A percentile compares a stretch with the other conserved stretches of the same genome.
Conservation (phyloP, 768 basidiomycete species). For the Tylopilus sp. region DNA sequence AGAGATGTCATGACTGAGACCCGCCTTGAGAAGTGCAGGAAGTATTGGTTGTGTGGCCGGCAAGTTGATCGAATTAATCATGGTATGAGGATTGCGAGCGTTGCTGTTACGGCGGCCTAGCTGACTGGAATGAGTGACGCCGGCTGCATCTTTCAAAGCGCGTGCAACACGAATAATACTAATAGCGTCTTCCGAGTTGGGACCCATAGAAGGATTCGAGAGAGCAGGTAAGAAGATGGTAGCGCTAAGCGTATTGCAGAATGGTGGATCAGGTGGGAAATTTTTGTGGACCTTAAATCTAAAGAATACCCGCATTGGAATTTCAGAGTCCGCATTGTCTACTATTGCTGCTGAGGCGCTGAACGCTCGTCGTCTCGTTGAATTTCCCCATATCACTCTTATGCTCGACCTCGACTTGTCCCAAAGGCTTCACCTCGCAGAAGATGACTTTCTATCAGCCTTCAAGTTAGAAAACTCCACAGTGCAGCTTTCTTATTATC, state of each 20-base stretch:
- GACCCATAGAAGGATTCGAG: not conserved
- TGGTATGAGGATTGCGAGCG: not conserved
- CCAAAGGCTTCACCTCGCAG: not conserved
- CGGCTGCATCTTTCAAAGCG: not conserved
- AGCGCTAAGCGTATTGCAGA: too few species aligned
- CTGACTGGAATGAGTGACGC: not conserved
- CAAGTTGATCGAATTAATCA: not conserved
- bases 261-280: too few species aligned
- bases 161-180: not conserved
- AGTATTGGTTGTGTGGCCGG: not conserved
- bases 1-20: not conserved
- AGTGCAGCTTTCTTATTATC: conserved; percentile 1
- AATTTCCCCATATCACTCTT: not conserved
- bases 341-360: too few species aligned
- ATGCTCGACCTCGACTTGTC: conserved; percentile 4
- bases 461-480: too few species aligned
- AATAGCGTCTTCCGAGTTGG: not conserved
- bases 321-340: conserved; percentile 18
- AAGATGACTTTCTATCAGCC: not conserved
- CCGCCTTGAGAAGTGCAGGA: not conserved
- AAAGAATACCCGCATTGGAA: too few species aligned
- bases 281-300: too few species aligned
- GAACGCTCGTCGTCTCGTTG: too few species aligned
- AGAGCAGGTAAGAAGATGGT: too few species aligned
- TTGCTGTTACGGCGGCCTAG: too few species aligned